Evolutionary conservation across 2,329 filamentous ascomycete genomes (phyloP), one percentile per base, ranked within the genome.

Genomic region (Coniella vitis): DNA sequence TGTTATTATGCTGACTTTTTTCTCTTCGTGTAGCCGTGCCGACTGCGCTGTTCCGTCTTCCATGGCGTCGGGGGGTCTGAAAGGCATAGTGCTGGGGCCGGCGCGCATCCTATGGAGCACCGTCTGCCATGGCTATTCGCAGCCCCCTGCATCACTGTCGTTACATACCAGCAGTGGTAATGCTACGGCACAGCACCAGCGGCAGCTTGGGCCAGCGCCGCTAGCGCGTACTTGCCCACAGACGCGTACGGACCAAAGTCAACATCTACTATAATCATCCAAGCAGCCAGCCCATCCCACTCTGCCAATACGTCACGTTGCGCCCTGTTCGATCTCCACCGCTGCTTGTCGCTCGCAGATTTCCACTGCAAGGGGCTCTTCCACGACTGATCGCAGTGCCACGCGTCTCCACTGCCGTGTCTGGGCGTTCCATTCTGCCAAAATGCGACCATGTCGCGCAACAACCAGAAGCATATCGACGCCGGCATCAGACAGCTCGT

Each of bases 401-500:
- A 29, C 25, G 25, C 5, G 5, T 10, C 5, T 10, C 25, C 25
- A 29, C 25, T 10, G 25, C 25, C 25, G 25, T 5, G 25, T 10
- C 25, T 29, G 25, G 25, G 25, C 25, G 5, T 29, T 10, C 25
- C 5, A 29, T 10, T 42, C 16, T 63, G 66, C 64, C 59, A 73
- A 65, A 57, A 76, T 75, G 72, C 72, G 63, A 67, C 68, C 62
- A 79, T 80, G 74, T 72, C 76, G 59, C 73, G 76, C 59, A 74
- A 79, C 61, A 69, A 68, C 58, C 67, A 67, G 56, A 72, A 81
- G 66, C 86, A 87, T 71, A 79, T 94, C 68, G 81, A 84, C 63
- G 83, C 82, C 65, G 88, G 87, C 64, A 82, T 94, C 63, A 81
- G 87, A 64, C 84, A 85, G 67, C 76, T 95, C 62, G 82, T 94